A percentile compares a stretch with the other conserved stretches of the same genome.
phyloP scores from a whole-genome alignment of 371 early-diverging fungal species.

The Dinochytrium kinnereticum region DNA sequence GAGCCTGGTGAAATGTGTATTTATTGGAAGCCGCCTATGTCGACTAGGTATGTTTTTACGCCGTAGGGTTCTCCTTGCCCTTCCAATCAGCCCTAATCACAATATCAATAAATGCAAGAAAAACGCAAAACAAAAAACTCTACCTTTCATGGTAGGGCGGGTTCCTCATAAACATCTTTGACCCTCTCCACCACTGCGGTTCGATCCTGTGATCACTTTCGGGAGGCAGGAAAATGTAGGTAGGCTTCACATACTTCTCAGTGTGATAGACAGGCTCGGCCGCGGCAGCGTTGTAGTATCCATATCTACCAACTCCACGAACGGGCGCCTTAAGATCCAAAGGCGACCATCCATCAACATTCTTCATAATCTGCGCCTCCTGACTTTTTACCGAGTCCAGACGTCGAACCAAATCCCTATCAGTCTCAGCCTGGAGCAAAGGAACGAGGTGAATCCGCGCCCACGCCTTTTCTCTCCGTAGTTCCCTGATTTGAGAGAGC shows the following conservation, averaged over 20 bases:
- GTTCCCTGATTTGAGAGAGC: conserved; percentile 68
- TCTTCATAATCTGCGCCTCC: conserved; percentile 89
- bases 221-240: conserved; percentile 53
- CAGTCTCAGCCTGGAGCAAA: conserved; percentile 90
- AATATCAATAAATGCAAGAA: no score
- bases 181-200: conserved; percentile 61
- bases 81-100: neutral
- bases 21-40: no score
- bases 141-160: conserved; percentile 49
- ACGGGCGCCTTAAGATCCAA: conserved; percentile 55
- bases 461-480: conserved; percentile 93
- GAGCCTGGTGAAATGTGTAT: no score
- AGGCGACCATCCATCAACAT: conserved; percentile 74
- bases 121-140: neutral
- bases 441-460: conserved; percentile 79
- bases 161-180: conserved; percentile 53
- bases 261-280: conserved; percentile 85
- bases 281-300: conserved; percentile 37
- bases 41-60: no score
- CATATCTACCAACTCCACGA: conserved; percentile 48
- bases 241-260: conserved; percentile 73
- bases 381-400: conserved; percentile 72
- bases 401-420: conserved; percentile 89
- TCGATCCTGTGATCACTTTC: conserved; percentile 36
- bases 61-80: no score